These are phyloP conservation scores for Annulohypoxylon truncatum DNA, from an alignment of 2,329 filamentous ascomycete species.

Conservation along the genomic window DNA sequence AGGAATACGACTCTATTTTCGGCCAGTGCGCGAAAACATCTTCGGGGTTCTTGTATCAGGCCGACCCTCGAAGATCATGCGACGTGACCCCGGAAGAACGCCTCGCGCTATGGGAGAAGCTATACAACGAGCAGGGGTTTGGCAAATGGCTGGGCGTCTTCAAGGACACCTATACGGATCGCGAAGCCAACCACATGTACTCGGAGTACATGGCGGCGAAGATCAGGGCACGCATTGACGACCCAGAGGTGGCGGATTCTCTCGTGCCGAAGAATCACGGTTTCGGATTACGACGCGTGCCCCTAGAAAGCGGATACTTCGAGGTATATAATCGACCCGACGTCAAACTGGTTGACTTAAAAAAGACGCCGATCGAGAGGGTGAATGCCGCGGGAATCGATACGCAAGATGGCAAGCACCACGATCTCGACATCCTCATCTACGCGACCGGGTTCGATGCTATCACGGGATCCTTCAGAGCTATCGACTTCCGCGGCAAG, in stretches of 20 bases:
- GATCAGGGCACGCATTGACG: conserved; percentile 20
- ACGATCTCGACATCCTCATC: conserved; percentile 53
- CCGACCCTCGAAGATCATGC: conserved; percentile 20
- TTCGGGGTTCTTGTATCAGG: conserved; percentile 10
- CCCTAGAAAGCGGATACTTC: conserved; percentile 19
- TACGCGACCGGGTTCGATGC: conserved; percentile 53
- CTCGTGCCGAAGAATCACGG: conserved; percentile 19
- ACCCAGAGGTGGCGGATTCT: conserved; percentile 16
- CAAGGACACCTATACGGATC: conserved; percentile 23
- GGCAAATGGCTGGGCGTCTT: conserved; percentile 19
- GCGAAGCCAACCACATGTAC: conserved; percentile 15
- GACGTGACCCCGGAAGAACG: conserved; percentile 29
- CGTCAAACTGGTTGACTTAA: conserved; percentile 19
- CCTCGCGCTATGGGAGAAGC: conserved; percentile 20
- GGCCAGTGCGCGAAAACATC: conserved; percentile 7
- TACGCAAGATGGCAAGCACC: conserved; percentile 51
- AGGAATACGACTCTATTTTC: conserved; percentile 17
- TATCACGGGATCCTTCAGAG: conserved; percentile 45
- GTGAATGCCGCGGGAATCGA: conserved; percentile 51
- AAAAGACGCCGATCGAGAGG: conserved; percentile 7
- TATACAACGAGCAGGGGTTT: conserved; percentile 22
- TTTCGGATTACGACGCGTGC: conserved; percentile 8
- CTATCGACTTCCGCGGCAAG: conserved; percentile 3
- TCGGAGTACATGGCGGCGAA: conserved; percentile 24
- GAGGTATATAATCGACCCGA: conserved; percentile 23